Base-by-base conservation (phyloP, 1,284 basidiomycete genomes). In the Rhodotorula sp. region DNA sequence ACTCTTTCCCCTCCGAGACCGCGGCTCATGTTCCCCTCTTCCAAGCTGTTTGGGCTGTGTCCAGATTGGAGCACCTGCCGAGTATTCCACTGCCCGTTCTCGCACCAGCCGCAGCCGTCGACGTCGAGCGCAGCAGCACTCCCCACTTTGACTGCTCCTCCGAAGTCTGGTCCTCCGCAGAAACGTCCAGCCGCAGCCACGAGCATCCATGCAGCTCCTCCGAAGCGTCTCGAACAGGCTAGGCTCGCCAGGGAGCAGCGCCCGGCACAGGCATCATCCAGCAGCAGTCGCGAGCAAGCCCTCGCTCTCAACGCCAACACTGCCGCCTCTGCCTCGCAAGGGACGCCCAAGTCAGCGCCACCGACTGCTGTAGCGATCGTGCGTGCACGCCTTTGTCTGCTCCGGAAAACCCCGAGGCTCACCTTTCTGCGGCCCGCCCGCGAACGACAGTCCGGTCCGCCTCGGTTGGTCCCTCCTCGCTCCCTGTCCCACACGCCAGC, bases 401-500 rank as follows among this genome's bases (percentile, higher is more conserved):
- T 34, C 62, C 57, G 65, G 51, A 62, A 51, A 62, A 51, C 74
- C 49, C 54, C 52, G 47, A 21, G n/a, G 10, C 6, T 31, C 60
- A 3, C n/a, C 43, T 47, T 26, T 34, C 6, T n/a, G 34, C 34
- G 34, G 5, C 34, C 20, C 18, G 8, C 29, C 20, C 3, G 7
- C 23, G 20, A 10, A 12, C n/a, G 5, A 16, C 62, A 89, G 87
- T 83, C 83, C 61, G 89, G 89, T 34, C 86, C 85, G 0, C 91
- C 91, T n/a, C 78, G 89, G 48, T 84, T 92, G 58, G 84, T 84
- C 77, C 81, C 88, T 60, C 88, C 85, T 79, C 84, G 89, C 10
- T 88, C 88, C 0, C 84, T 85, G 68, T 90, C 88, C 21, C 84
- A 85, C 66, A 87, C 92, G 29, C 82, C 91, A 0, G 76, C 91